phyloP scores from a whole-genome alignment of 2,329 filamentous ascomycete genomes.

The Verticillium dahliae region DNA sequence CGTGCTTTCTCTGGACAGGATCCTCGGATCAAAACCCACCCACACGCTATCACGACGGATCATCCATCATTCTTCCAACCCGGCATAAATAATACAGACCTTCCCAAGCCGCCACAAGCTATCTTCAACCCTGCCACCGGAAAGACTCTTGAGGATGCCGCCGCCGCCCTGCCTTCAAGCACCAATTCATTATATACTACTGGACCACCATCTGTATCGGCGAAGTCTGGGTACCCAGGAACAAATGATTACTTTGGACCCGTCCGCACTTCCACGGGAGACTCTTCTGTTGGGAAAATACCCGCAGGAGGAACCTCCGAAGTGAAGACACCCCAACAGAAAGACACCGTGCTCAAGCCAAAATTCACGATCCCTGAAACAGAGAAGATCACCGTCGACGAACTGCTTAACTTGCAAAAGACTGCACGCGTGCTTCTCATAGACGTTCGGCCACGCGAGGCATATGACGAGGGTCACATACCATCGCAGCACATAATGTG shows the following conservation, averaged over 20 bases:
- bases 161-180: constrained; percentile 58
- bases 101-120: constrained; percentile 57
- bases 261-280: constrained; percentile 17
- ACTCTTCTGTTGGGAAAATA: not conserved
- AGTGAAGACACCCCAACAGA: not conserved
- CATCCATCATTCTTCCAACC: not conserved
- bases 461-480: constrained; percentile 86
- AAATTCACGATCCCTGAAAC: constrained; percentile 38
- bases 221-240: not conserved
- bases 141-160: constrained; percentile 36
- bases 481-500: constrained; percentile 79
- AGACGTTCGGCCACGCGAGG: constrained; percentile 72
- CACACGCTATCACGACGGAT: constrained; percentile 24
- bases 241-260: constrained; percentile 25
- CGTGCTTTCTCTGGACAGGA: constrained; percentile 38
- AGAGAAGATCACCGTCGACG: constrained; percentile 57
- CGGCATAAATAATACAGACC: constrained; percentile 24
- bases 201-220: not conserved
- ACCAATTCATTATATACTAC: constrained; percentile 24
- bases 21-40: constrained; percentile 44
- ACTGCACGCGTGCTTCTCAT: constrained; percentile 65
- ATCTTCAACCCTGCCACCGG: constrained; percentile 75
- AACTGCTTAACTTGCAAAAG: constrained; percentile 60
- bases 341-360: constrained; percentile 4
- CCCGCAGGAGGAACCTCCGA: too few relatives aligned